Evolutionary conservation across 1,284 basidiomycete genomes (phyloP), one percentile per base, ranked within the genome.

Genomic region (Irpex sp.): DNA sequence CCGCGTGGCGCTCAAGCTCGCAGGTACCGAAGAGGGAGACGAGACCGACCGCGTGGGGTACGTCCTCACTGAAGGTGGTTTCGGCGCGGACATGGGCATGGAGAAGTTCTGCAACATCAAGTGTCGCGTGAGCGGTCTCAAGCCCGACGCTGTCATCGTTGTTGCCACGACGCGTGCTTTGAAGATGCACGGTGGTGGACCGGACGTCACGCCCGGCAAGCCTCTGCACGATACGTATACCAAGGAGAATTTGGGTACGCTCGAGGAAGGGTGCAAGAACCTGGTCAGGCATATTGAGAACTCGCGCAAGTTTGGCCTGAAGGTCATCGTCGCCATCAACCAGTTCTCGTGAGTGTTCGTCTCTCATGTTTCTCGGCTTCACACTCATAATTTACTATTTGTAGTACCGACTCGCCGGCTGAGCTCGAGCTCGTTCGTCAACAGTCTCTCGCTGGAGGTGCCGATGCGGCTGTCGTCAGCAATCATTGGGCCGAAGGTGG

Each of bases 91-190:
- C 77, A 99, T 99, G 87, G 97, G 95, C 67, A 94, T 96, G 93
- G 94, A 96, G 80, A 96, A 99, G 78, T 99, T 99, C 85, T 98
- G 95, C 85, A 98, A 99, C 81, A 99, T 99, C 85, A 99, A 99
- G 80, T 98, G 97, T 75, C 89, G 97, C 63, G 85, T 94, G 62
- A 96, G 93, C 66, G 97, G 95, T 36, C 86, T 99, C 67, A 89
- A 82, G 62, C 97, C 97, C 15, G 95, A 99, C 76, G 97, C 95
- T 1, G 92, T 92, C 37, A 89, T 99, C 66, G 93, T 99, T 68
- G 97, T 99, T 58, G 97, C 97, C 1, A 99, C 97, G 0, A 97
- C 97, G 47, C 92, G 97, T 67, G 97, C 97, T 19, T 81, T 99
- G 68, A 99, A 99, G 86, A 99, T 98, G 94, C 97, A 99, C 76